Conservation (phyloP, 306 rosid genomes). For the Cucumis cinereus region DNA sequence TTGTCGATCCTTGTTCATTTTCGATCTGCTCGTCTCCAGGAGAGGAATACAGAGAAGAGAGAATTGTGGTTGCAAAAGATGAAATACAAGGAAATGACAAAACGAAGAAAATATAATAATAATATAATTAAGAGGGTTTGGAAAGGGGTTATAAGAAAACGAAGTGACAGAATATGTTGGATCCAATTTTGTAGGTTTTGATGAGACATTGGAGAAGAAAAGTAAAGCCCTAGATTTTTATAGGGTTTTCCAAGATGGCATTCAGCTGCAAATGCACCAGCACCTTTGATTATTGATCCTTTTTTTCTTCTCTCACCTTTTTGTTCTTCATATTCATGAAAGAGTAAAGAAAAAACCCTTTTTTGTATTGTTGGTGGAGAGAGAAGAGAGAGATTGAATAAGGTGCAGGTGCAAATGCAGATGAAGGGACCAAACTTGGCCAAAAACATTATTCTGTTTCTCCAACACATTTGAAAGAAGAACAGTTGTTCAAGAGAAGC, state of each 20-base stretch:
- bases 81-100: too few relatives aligned
- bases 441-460: too few relatives aligned
- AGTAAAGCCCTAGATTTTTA: not conserved
- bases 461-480: not conserved
- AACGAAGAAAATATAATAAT: too few relatives aligned
- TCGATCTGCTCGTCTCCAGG: too few relatives aligned
- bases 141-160: too few relatives aligned
- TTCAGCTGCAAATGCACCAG: not conserved
- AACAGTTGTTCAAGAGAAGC: not conserved
- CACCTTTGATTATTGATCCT: not conserved
- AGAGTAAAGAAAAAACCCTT: not conserved
- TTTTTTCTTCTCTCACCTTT: not conserved
- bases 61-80: too few relatives aligned
- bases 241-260: not conserved
- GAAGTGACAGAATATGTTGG: too few relatives aligned
- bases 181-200: too few relatives aligned
- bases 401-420: constrained; percentile 9
- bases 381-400: not conserved
- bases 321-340: not conserved
- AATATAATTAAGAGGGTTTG: too few relatives aligned
- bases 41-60: too few relatives aligned
- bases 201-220: too few relatives aligned
- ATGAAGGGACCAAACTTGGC: not conserved
- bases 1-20: too few relatives aligned
- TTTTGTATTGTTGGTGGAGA: not conserved